Evolutionary conservation across 352 stramenopile species (phyloP).

Genomic region (Phytophthora rubi): DNA sequence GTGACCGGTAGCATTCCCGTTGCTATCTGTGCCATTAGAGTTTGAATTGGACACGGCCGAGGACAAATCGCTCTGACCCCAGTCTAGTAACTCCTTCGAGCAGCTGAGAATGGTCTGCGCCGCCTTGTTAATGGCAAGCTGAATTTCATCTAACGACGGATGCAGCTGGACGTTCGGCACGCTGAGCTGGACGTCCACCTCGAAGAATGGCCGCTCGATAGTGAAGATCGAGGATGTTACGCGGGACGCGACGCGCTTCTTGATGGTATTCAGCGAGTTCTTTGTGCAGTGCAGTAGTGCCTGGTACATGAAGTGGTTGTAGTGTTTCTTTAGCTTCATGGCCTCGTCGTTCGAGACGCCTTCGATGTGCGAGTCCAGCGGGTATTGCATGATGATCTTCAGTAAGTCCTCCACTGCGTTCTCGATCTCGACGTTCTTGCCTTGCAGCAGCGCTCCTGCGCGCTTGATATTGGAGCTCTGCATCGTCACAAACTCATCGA

Average conservation of each 20-base stretch:
- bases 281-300: conserved; percentile 97
- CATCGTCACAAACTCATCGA: conserved; percentile 98
- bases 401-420: conserved; percentile 98
- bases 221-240: conserved; percentile 90
- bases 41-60: conserved; percentile 29
- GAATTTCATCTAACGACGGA: conserved; percentile 97
- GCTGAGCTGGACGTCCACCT: conserved; percentile 97
- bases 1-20: conserved; percentile 16
- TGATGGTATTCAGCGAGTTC: conserved; percentile 98
- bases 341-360: conserved; percentile 93
- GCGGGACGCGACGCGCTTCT: conserved; percentile 96
- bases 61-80: conserved; percentile 84
- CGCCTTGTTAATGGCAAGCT: conserved; percentile 97
- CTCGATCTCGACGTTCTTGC: conserved; percentile 99
- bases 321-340: conserved; percentile 97
- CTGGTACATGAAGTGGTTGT: conserved; percentile 99
- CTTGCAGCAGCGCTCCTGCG: conserved; percentile 93
- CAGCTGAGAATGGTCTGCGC: conserved; percentile 97
- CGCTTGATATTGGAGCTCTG: conserved; percentile 94
- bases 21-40: conserved; percentile 23
- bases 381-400: conserved; percentile 96
- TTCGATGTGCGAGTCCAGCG: conserved; percentile 96
- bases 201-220: conserved; percentile 97
- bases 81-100: conserved; percentile 97
- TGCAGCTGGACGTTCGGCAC: conserved; percentile 94